Conservation (phyloP, 2,329 filamentous ascomycete genomes). For the Monascus ruber region DNA sequence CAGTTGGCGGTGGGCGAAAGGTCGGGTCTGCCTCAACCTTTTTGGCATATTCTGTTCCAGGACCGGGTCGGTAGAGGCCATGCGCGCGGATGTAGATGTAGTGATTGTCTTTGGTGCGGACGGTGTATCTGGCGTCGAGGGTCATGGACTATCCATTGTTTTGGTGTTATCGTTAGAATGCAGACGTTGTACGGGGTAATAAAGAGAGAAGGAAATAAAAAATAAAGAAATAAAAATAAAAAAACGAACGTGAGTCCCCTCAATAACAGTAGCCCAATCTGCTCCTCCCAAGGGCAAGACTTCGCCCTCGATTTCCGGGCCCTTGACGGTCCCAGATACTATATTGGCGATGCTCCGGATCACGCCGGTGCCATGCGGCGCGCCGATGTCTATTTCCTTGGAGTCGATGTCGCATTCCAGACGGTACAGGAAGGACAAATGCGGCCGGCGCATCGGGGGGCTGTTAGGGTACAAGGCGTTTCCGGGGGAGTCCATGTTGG, state of each 20-base stretch:
- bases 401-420: conserved; percentile 13
- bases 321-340: conserved; percentile 12
- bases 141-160: conserved; percentile 11
- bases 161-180: background rate
- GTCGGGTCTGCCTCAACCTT: conserved; percentile 7
- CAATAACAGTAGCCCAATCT: conserved; percentile 13
- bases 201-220: no score
- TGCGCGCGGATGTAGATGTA: conserved; percentile 15
- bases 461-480: conserved; percentile 11
- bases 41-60: conserved; percentile 12
- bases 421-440: conserved; percentile 11
- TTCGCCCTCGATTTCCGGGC: conserved; percentile 10
- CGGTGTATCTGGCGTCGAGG: conserved; percentile 12
- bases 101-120: conserved; percentile 10
- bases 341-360: conserved; percentile 14
- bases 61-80: conserved; percentile 13
- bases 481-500: conserved; percentile 7
- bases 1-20: conserved; percentile 6
- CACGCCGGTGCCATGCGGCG: conserved; percentile 6
- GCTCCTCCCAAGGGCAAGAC: conserved; percentile 12
- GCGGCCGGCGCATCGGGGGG: conserved; percentile 13
- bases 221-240: no score
- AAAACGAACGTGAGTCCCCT: conserved; percentile 11
- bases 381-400: conserved; percentile 12
- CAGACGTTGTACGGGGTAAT: background rate